Evolutionary conservation across 148 eudicot species (phyloP).

Genomic region (Rhododendron ferrugineum): DNA sequence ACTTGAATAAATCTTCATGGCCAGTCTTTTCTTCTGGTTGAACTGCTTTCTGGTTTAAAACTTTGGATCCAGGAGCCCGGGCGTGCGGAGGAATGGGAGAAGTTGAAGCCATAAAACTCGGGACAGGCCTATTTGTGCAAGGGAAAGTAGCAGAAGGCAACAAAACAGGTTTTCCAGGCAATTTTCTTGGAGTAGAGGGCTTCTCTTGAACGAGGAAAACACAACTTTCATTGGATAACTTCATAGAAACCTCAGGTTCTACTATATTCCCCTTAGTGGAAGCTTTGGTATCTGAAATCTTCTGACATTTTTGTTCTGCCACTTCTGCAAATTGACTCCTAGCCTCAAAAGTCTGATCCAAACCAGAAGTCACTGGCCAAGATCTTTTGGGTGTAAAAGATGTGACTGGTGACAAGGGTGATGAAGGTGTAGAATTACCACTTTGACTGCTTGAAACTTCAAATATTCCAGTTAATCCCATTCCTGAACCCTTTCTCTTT

Average conservation of each 20-base stretch:
- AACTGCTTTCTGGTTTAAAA: conserved; percentile 20
- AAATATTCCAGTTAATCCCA: conserved; percentile 38
- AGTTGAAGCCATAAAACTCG: conserved; percentile 22
- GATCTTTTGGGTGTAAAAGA: conserved; percentile 36
- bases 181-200: conserved; percentile 23
- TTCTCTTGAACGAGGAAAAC: conserved; percentile 19
- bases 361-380: conserved; percentile 26
- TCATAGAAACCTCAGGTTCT: conserved; percentile 20
- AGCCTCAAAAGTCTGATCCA: conserved; percentile 20
- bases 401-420: conserved; percentile 66
- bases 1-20: conserved; percentile 39
- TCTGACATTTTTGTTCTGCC: conserved; percentile 13
- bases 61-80: conserved; percentile 76
- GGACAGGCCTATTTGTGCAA: conserved; percentile 21
- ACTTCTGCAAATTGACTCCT: conserved; percentile 18
- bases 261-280: conserved; percentile 13
- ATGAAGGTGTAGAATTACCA: conserved; percentile 86
- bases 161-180: conserved; percentile 33
- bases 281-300: conserved; percentile 16
- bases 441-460: conserved; percentile 92
- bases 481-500: conserved; percentile 48
- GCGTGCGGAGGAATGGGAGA: conserved; percentile 45
- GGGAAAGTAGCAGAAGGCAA: conserved; percentile 64
- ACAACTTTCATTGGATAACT: conserved; percentile 11
- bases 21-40: conserved; percentile 24